Evolutionary conservation across 2,329 filamentous ascomycete species (phyloP).

Genomic region (Ceratocystis colombiana): DNA sequence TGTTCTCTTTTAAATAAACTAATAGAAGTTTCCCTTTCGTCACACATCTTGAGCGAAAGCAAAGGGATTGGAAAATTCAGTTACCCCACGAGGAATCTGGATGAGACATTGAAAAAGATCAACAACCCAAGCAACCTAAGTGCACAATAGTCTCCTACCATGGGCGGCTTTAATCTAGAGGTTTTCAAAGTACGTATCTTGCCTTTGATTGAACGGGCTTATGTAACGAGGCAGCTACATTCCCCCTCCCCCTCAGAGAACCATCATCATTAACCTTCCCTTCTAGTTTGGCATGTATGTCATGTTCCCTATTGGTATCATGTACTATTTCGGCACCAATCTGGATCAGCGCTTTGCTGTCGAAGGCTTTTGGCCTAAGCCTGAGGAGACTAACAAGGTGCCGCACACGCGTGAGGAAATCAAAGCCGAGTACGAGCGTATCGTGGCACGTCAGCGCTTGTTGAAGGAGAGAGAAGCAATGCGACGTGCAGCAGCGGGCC

Average conservation of each 20-base stretch:
- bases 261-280: not conserved
- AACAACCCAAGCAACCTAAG: too few species aligned
- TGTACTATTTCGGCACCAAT: constrained; percentile 99
- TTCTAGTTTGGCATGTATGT: constrained; percentile 92
- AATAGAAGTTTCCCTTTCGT: too few species aligned
- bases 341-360: constrained; percentile 86
- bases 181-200: constrained; percentile 67
- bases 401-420: constrained; percentile 76
- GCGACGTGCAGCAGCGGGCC: constrained; percentile 30
- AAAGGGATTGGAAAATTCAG: too few species aligned
- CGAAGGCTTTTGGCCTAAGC: constrained; percentile 85
- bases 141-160: constrained; percentile 30
- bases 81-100: too few species aligned
- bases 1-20: not conserved
- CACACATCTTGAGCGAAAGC: too few species aligned
- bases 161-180: constrained; percentile 85
- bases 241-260: not conserved
- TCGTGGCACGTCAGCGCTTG: constrained; percentile 58
- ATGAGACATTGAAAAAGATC: too few species aligned
- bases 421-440: constrained; percentile 63
- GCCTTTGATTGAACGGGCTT: not conserved
- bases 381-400: constrained; percentile 64
- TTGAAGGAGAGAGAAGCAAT: constrained; percentile 51
- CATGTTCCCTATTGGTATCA: constrained; percentile 96
- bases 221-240: not conserved